Evolutionary conservation across 225 moss, liverwort and hornwort genomes (phyloP).

Genomic region (Bryum argenteum): DNA sequence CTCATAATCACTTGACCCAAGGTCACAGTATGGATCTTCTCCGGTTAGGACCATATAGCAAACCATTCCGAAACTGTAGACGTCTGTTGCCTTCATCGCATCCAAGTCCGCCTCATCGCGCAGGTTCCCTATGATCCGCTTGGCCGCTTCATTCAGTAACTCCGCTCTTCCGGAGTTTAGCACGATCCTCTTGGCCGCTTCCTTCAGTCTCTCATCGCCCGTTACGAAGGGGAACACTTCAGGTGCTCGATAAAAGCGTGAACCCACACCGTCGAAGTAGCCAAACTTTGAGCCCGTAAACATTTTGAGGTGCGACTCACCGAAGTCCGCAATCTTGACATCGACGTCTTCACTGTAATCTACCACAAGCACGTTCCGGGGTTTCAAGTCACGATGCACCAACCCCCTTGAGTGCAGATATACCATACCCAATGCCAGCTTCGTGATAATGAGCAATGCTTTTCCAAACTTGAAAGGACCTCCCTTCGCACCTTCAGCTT

Average conservation of each 20-base stretch:
- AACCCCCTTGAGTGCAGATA: constrained; percentile 29
- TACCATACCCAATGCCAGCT: constrained; percentile 37
- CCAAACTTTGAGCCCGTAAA: background rate
- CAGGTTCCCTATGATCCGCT: background rate
- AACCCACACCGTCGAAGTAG: background rate
- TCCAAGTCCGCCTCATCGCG: background rate
- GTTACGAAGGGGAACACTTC: constrained; percentile 8
- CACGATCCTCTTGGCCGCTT: background rate
- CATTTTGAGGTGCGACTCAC: background rate
- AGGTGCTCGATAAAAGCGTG: constrained; percentile 27
- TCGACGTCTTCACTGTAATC: background rate
- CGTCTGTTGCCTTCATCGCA: constrained; percentile 24
- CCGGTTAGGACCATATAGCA: constrained; percentile 31
- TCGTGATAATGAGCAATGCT: constrained; percentile 18
- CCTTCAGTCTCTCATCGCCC: background rate
- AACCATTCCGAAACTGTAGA: constrained; percentile 28
- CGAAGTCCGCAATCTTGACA: constrained; percentile 38
- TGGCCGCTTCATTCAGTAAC: no score
- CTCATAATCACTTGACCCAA: background rate
- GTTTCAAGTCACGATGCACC: constrained; percentile 33
- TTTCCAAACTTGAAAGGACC: constrained; percentile 1
- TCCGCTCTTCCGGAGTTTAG: background rate
- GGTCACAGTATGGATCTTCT: background rate
- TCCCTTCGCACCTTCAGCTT: no score
- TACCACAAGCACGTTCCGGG: constrained; percentile 20